These are phyloP conservation scores for Pythium monospermum DNA, from an alignment of 352 stramenopile species.

Conservation along the genomic window DNA sequence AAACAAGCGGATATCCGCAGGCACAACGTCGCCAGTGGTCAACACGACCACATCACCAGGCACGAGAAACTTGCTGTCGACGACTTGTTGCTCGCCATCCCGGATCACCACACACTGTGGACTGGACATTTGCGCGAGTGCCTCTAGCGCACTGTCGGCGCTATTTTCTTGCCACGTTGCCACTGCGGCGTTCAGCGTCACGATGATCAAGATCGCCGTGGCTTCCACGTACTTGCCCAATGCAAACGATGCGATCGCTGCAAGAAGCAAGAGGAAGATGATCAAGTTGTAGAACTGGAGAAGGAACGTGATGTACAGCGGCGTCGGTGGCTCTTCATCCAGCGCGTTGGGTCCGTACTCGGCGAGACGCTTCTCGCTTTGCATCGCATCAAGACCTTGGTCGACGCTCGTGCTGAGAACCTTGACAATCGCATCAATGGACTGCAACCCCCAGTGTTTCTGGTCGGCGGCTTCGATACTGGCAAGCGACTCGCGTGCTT, in stretches of 20 bases:
- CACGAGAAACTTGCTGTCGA: conserved; percentile 67
- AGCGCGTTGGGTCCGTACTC: conserved; percentile 52
- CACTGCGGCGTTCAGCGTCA: conserved; percentile 54
- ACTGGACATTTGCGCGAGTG: conserved; percentile 54
- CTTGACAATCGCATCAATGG: conserved; percentile 39
- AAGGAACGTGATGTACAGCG: conserved; percentile 58
- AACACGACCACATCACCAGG: conserved; percentile 87
- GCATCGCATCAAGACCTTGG: conserved; percentile 32
- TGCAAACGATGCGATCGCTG: conserved; percentile 42
- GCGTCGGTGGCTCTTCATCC: conserved; percentile 55
- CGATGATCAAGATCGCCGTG: conserved; percentile 64
- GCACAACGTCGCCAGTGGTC: conserved; percentile 90
- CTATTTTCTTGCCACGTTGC: conserved; percentile 63
- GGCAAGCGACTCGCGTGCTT: conserved; percentile 42
- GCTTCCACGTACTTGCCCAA: conserved; percentile 65
- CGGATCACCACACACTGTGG: conserved; percentile 62
- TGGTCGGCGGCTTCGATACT: conserved; percentile 48
- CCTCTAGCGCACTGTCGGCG: conserved; percentile 54
- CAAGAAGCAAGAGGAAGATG: conserved; percentile 59
- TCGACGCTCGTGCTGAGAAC: conserved; percentile 50
- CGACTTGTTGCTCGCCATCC: conserved; percentile 48
- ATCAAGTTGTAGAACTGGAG: conserved; percentile 84
- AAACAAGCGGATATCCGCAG: conserved; percentile 87
- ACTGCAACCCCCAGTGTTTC: conserved; percentile 45
- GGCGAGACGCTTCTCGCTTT: conserved; percentile 37